Conservation (phyloP, 352 stramenopile genomes). For the Stephanocyclus meneghinianus region DNA sequence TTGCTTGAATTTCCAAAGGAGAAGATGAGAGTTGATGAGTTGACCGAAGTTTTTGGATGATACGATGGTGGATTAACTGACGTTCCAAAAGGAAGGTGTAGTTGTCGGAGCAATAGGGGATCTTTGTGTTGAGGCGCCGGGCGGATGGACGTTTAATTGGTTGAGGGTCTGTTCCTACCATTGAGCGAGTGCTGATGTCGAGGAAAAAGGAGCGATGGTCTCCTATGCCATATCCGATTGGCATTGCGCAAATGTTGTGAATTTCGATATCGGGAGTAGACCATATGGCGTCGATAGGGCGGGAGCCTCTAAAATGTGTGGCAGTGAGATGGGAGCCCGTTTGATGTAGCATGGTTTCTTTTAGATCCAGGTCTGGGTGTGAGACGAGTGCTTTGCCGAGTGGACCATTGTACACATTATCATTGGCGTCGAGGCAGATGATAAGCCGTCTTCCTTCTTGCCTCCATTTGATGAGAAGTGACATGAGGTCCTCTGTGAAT, state of each 20-base stretch:
- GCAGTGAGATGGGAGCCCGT: conserved; percentile 3
- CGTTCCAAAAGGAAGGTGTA: background rate
- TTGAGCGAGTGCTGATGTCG: background rate
- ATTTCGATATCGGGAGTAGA: background rate
- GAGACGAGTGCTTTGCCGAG: conserved; percentile 15
- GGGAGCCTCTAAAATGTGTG: conserved; percentile 15
- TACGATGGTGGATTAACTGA: background rate
- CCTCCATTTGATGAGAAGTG: conserved; percentile 13
- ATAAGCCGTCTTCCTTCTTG: conserved; percentile 16
- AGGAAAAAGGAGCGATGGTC: conserved; percentile 5
- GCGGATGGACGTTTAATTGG: background rate
- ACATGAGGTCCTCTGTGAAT: conserved; percentile 18
- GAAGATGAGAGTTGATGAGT: too few relatives aligned
- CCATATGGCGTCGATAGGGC: conserved; percentile 13
- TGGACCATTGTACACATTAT: conserved; percentile 21
- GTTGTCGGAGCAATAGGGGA: background rate
- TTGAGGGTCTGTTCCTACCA: background rate
- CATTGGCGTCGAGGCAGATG: conserved; percentile 26
- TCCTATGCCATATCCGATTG: conserved; percentile 1
- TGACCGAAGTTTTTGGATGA: background rate
- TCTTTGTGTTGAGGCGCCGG: conserved; percentile 7
- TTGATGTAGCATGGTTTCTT: conserved; percentile 5
- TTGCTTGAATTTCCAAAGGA: background rate
- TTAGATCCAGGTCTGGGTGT: conserved; percentile 6
- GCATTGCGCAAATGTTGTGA: background rate